Conservation (phyloP, 2,329 filamentous ascomycete species). For the Plenodomus lindquistii region DNA sequence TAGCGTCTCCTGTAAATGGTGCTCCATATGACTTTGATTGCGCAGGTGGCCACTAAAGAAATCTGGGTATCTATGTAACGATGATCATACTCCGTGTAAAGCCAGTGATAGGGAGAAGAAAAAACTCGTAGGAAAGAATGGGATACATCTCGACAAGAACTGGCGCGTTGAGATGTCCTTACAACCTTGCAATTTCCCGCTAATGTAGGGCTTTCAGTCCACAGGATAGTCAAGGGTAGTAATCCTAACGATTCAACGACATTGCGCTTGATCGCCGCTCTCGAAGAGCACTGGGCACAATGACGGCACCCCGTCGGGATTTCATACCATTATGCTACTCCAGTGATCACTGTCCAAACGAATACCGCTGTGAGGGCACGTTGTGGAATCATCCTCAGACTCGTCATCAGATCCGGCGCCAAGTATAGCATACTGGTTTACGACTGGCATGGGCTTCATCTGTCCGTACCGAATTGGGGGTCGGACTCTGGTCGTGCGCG, state of each 20-base stretch:
- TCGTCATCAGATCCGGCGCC: constrained; percentile 29
- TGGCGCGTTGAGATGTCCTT: too few relatives aligned
- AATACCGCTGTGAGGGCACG: constrained; percentile 25
- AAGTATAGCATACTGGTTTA: constrained; percentile 39
- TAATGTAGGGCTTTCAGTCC: too few relatives aligned
- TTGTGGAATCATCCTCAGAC: constrained; percentile 32
- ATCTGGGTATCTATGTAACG: constrained; percentile 18
- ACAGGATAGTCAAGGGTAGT: too few relatives aligned
- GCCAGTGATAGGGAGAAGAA: neutral
- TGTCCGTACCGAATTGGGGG: constrained; percentile 8
- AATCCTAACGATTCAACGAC: too few relatives aligned
- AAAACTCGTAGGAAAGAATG: too few relatives aligned
- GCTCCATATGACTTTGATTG: neutral
- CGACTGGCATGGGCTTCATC: constrained; percentile 23
- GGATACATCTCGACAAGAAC: too few relatives aligned
- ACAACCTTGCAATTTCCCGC: too few relatives aligned
- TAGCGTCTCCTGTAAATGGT: neutral
- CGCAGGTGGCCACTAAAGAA: neutral
- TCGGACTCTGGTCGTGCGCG: constrained; percentile 11
- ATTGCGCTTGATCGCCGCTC: too few relatives aligned
- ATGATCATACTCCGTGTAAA: constrained; percentile 4
- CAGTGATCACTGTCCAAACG: constrained; percentile 21
- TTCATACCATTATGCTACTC: constrained; percentile 18
- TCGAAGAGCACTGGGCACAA: neutral
- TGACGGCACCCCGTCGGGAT: neutral